These are phyloP conservation scores for Penicillium carneum DNA, from an alignment of 2,329 filamentous ascomycete genomes.

Conservation along the genomic window DNA sequence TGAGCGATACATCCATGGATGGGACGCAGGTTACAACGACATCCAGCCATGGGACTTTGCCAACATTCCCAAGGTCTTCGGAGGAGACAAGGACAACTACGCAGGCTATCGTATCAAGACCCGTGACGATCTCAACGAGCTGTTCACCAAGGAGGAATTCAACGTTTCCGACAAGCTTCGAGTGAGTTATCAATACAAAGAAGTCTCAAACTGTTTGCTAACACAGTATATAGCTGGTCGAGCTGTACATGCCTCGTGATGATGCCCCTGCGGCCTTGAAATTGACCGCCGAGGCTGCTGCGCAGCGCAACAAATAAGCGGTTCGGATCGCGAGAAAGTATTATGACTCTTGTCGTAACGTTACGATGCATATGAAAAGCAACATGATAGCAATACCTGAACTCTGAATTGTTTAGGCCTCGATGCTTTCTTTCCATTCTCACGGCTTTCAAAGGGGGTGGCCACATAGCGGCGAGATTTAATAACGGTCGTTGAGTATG, in stretches of 20 bases:
- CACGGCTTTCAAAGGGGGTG: neutral
- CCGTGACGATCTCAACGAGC: conserved; percentile 69
- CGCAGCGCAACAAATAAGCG: conserved; percentile 65
- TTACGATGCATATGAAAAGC: conserved; percentile 8
- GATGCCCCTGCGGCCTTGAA: conserved; percentile 77
- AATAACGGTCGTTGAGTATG: neutral
- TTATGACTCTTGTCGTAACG: neutral
- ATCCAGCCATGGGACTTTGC: conserved; percentile 77
- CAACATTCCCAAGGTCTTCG: conserved; percentile 72
- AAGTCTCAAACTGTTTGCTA: conserved; percentile 21
- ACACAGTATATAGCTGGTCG: conserved; percentile 71
- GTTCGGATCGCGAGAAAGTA: neutral
- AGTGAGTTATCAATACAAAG: conserved; percentile 36
- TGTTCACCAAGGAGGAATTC: conserved; percentile 72
- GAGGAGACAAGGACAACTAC: conserved; percentile 65
- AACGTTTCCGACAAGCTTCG: conserved; percentile 58
- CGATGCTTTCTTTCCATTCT: neutral
- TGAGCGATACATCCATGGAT: conserved; percentile 85
- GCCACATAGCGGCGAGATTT: neutral
- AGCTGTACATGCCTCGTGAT: conserved; percentile 79
- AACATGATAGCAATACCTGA: neutral
- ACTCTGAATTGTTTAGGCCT: neutral
- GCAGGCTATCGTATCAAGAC: conserved; percentile 73
- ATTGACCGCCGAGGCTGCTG: conserved; percentile 73
- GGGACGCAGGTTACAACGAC: conserved; percentile 81